These are phyloP conservation scores for Fusarium nelsonii DNA, from an alignment of 2,329 filamentous ascomycete species.

Conservation along the genomic window DNA sequence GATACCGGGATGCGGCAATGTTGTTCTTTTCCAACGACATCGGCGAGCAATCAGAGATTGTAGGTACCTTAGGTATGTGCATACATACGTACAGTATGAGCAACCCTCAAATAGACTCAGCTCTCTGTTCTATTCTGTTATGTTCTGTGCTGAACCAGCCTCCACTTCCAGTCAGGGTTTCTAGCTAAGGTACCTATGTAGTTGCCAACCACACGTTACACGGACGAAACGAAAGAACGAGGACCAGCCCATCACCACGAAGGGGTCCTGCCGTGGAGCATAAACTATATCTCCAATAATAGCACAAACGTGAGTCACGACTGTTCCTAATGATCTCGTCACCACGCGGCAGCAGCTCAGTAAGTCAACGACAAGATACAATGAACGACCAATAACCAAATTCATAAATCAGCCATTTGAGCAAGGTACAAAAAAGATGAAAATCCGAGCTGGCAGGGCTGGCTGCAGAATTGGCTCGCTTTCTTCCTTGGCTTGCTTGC, in stretches of 20 bases:
- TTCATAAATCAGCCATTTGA: conserved; percentile 22
- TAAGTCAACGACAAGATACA: background rate
- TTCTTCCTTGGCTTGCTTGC: conserved; percentile 23
- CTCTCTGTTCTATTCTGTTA: background rate
- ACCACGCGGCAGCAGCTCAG: background rate
- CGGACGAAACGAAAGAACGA: conserved; percentile 37
- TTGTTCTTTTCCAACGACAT: conserved; percentile 5
- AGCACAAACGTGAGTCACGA: background rate
- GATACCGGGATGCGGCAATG: background rate
- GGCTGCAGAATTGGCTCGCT: conserved; percentile 30
- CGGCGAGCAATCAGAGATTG: background rate
- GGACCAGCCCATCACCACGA: conserved; percentile 1
- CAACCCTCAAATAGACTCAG: conserved; percentile 9
- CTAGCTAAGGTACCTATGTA: background rate
- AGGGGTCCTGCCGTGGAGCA: conserved; percentile 17
- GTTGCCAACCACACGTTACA: conserved; percentile 33
- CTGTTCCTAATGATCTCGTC: background rate
- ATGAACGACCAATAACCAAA: background rate
- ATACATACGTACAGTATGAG: background rate
- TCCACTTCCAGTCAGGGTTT: background rate
- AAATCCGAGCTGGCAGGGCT: conserved; percentile 16
- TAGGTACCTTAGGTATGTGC: background rate
- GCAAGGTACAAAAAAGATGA: background rate
- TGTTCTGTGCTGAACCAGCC: background rate
- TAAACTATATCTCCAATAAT: conserved; percentile 20